Evolutionary conservation across 2,329 filamentous ascomycete genomes (phyloP).

Genomic region (Aspergillaceae sp.): DNA sequence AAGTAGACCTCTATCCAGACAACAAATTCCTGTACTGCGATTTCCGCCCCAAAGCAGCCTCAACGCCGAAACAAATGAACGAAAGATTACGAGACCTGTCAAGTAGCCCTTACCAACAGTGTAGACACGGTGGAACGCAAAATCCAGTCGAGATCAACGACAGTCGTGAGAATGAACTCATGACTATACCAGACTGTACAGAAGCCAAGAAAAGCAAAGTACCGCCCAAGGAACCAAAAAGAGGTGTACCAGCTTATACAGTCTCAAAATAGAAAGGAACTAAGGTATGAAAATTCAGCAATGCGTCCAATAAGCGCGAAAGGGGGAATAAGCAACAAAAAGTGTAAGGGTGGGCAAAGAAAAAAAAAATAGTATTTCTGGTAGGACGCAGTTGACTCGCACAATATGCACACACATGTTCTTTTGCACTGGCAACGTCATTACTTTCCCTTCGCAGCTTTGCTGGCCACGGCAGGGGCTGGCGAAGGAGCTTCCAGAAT

Average conservation of each 20-base stretch:
- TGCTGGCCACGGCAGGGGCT: slow-evolving; percentile 24
- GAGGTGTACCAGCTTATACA: too few species aligned
- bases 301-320: not conserved
- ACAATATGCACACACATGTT: not conserved
- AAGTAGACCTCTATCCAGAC: slow-evolving; percentile 10
- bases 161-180: slow-evolving; percentile 3
- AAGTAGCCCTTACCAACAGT: not conserved
- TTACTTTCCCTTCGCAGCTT: not conserved
- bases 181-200: slow-evolving; percentile 6
- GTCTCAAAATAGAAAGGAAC: too few species aligned
- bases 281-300: not conserved
- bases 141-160: slow-evolving; percentile 5
- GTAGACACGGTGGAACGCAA: not conserved
- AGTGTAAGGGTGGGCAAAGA: not conserved
- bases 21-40: slow-evolving; percentile 5
- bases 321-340: not conserved
- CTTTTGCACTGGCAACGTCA: not conserved
- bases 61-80: slow-evolving; percentile 11
- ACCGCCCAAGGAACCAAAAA: slow-evolving; percentile 1
- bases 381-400: not conserved
- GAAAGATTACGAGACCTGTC: not conserved
- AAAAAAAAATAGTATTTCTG: not conserved
- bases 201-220: not conserved
- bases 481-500: slow-evolving; percentile 61
- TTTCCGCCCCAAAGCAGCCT: slow-evolving; percentile 6